phyloP scores from a whole-genome alignment of 495 filamentous ascomycete species.

The Penicillium desertorum region DNA sequence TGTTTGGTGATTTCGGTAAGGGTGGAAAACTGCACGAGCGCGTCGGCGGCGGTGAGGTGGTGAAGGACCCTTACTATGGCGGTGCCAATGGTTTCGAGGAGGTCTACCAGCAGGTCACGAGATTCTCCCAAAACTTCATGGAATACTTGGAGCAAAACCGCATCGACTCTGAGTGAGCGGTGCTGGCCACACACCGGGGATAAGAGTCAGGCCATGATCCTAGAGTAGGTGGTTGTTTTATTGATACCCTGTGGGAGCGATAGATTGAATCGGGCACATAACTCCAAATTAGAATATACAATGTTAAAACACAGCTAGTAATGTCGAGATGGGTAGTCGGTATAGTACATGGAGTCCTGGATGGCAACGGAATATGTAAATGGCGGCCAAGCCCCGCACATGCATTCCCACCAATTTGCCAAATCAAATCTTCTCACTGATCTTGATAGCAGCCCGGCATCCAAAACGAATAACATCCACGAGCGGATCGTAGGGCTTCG shows the following conservation, averaged over 20 bases:
- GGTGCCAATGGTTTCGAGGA: slow-evolving; percentile 77
- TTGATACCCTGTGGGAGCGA: slow-evolving; percentile 19
- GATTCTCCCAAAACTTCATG: slow-evolving; percentile 79
- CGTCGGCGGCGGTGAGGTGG: slow-evolving; percentile 66
- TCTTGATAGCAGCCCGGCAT: slow-evolving; percentile 88
- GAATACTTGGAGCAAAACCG: slow-evolving; percentile 39
- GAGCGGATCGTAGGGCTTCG: slow-evolving; percentile 81
- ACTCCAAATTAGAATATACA: not conserved
- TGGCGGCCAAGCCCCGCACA: not conserved
- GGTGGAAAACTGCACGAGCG: slow-evolving; percentile 72
- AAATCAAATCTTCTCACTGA: slow-evolving; percentile 75
- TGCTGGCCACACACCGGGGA: not conserved
- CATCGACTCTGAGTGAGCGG: not conserved
- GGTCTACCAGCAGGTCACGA: slow-evolving; percentile 77
- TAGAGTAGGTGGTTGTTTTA: not conserved
- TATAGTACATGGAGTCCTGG: slow-evolving; percentile 10
- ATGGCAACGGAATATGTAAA: slow-evolving; percentile 4
- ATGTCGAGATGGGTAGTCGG: not conserved
- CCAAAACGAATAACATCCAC: slow-evolving; percentile 86
- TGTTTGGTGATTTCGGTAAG: slow-evolving; percentile 80
- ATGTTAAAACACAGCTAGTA: not conserved
- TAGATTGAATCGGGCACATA: not conserved
- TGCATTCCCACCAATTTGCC: not conserved
- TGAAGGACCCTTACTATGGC: slow-evolving; percentile 94
- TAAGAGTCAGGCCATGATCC: not conserved